A percentile compares a stretch with the other conserved stretches of the same genome.
phyloP scores from a whole-genome alignment of 202 grass and related monocot species.

The Dendrocalamus latiflorus region DNA sequence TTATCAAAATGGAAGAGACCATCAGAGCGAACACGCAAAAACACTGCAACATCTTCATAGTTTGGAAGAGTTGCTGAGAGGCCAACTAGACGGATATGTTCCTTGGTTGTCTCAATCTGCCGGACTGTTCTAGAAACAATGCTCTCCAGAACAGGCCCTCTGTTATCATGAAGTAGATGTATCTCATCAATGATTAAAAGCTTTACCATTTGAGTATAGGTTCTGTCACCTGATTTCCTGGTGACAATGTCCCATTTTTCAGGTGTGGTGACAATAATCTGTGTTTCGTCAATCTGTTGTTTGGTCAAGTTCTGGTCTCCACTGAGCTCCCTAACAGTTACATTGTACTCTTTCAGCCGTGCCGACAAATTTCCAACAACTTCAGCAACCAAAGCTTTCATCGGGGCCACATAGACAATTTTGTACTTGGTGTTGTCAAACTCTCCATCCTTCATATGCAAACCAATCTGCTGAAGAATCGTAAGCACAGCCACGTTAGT shows the following conservation, averaged over 20 bases:
- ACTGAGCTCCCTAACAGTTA: slow-evolving; percentile 83
- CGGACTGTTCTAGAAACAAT: slow-evolving; percentile 87
- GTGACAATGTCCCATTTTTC: slow-evolving; percentile 98
- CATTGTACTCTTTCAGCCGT: slow-evolving; percentile 57
- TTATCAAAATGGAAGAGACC: slow-evolving; percentile 92
- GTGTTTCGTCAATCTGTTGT: slow-evolving; percentile 92
- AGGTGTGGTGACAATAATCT: slow-evolving; percentile 91
- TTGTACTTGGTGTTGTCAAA: slow-evolving; percentile 78
- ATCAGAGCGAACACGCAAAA: slow-evolving; percentile 54
- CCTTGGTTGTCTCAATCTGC: slow-evolving; percentile 81
- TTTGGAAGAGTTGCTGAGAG: slow-evolving; percentile 87
- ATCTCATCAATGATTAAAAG: slow-evolving; percentile 95
- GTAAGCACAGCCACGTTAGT: slow-evolving; percentile 90
- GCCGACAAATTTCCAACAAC: slow-evolving; percentile 86
- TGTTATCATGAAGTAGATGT: slow-evolving; percentile 92
- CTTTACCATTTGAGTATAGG: slow-evolving; percentile 89
- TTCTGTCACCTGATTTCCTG: slow-evolving; percentile 87
- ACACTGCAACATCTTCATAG: slow-evolving; percentile 75
- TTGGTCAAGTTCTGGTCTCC: slow-evolving; percentile 86
- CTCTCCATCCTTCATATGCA: slow-evolving; percentile 68
- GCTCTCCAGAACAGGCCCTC: slow-evolving; percentile 91
- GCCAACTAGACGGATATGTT: slow-evolving; percentile 80
- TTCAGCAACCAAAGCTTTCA: slow-evolving; percentile 98
- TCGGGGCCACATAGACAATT: slow-evolving; percentile 95
- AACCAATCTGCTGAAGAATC: slow-evolving; percentile 76